Evolutionary conservation across 73 alveolate genomes (phyloP).

Genomic region (Stentor roeselii): DNA sequence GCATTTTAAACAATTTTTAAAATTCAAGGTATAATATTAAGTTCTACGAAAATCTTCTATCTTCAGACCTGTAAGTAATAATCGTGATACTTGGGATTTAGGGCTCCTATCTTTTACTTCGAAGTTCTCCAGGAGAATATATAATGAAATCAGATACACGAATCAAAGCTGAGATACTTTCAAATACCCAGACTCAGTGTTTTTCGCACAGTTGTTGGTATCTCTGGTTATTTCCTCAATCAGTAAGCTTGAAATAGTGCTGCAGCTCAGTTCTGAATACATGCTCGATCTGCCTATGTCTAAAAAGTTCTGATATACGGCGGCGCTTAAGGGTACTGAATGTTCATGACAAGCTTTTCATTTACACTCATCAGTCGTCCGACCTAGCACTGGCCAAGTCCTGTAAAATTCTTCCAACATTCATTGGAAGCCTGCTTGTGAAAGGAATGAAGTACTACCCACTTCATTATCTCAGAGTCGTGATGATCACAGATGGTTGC

Average conservation of each 20-base stretch:
- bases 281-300: neutral
- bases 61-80: neutral
- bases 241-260: neutral
- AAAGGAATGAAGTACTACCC: neutral
- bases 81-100: neutral
- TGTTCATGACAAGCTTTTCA: constrained; percentile 6
- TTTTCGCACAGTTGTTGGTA: neutral
- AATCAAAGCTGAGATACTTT: neutral
- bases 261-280: neutral
- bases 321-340: neutral
- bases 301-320: neutral
- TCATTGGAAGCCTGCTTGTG: neutral
- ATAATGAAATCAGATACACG: neutral
- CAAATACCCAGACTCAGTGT: constrained; percentile 5
- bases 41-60: neutral
- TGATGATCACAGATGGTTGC: constrained; percentile 12
- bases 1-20: neutral
- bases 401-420: constrained; percentile 26
- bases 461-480: neutral
- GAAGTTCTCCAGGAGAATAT: constrained; percentile 1
- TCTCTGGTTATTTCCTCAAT: neutral
- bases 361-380: constrained; percentile 4
- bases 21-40: neutral
- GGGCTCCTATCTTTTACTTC: neutral
- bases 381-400: constrained; percentile 27